Conservation (phyloP, 2,329 filamentous ascomycete species). For the Lithohypha guttulata region DNA sequence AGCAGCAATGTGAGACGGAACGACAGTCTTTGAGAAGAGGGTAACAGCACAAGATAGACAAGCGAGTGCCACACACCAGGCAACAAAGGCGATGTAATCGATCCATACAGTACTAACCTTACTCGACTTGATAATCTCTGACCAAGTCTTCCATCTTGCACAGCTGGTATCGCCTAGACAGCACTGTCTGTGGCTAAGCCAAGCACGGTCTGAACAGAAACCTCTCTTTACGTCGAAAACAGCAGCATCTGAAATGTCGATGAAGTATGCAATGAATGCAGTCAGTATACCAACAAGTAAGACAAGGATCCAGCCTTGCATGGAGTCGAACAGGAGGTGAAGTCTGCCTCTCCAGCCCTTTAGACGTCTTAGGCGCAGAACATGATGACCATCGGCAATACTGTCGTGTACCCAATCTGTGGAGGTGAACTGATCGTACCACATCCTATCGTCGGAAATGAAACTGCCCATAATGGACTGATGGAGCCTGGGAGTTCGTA, state of each 20-base stretch:
- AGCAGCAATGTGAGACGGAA: conserved; percentile 68
- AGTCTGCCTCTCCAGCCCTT: conserved; percentile 79
- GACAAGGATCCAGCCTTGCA: conserved; percentile 89
- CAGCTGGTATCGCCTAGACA: conserved; percentile 47
- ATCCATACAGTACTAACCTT: conserved; percentile 45
- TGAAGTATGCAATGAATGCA: conserved; percentile 73
- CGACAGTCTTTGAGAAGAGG: conserved; percentile 81
- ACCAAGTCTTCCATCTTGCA: conserved; percentile 54
- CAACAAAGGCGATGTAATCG: conserved; percentile 68
- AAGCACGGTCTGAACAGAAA: conserved; percentile 65
- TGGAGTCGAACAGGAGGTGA: conserved; percentile 66
- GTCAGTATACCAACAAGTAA: conserved; percentile 80
- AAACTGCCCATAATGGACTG: conserved; percentile 45
- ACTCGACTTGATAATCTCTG: conserved; percentile 48
- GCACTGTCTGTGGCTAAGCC: conserved; percentile 58
- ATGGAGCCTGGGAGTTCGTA: conserved; percentile 19
- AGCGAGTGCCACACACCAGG: conserved; percentile 60
- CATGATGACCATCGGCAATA: conserved; percentile 83
- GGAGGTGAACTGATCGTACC: conserved; percentile 97
- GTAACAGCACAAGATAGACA: conserved; percentile 67
- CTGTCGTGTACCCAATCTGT: conserved; percentile 98
- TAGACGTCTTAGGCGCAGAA: conserved; percentile 68
- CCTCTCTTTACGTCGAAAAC: conserved; percentile 89
- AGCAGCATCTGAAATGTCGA: conserved; percentile 74
- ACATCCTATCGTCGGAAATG: conserved; percentile 74